Base-by-base conservation (phyloP, 208 protist genomes). In the Leishmania mexicana region DNA sequence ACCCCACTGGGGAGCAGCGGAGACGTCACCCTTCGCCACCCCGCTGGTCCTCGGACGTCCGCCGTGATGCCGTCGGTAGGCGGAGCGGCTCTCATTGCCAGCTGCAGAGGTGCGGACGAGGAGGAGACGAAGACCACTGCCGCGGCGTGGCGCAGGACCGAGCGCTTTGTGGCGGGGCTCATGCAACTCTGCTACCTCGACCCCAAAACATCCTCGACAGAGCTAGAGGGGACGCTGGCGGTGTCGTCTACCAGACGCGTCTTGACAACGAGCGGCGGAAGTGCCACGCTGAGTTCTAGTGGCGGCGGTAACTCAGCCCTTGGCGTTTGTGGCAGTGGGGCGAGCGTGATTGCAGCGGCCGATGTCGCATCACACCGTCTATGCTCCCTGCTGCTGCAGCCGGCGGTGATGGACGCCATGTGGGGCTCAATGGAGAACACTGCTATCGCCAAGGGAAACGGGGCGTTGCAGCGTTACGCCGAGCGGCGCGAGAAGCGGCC, bases 201-300 rank as follows among this genome's bases (percentile, higher is more conserved):
- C 68, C 10, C 87, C 38, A 85, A 88, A n/a, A 80, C 83, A 1
- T 95, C 93, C 7, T 93, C 90, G 2, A 89, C 88, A 54, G 93
- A 93, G 49, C 62, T 94, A 31, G 91, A 96, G 72, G 93, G 91
- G 19, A 90, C 87, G 1, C 75, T 90, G 74, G 90, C 91, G 3
- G 78, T 95, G 51, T 84, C 86, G n/a, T 87, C 86, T n/a, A 93
- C 89, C 31, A 79, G 93, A 2, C 89, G 88, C 31, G 88, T 94
- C 76, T 76, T 84, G 73, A 86, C 75, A 42, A 57, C 80, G 21
- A 72, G 60, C 42, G 79, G 74, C 42, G 80, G 64, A 38, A 47
- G 35, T 68, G 24, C 49, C 21, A 76, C 51, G 35, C 77, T 45
- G 38, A 31, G 62, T n/a, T 54, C 53, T 57, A 40, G n/a, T 31